Evolutionary conservation across 1,284 basidiomycete species (phyloP).

Genomic region (Fomitopsis pinicola): DNA sequence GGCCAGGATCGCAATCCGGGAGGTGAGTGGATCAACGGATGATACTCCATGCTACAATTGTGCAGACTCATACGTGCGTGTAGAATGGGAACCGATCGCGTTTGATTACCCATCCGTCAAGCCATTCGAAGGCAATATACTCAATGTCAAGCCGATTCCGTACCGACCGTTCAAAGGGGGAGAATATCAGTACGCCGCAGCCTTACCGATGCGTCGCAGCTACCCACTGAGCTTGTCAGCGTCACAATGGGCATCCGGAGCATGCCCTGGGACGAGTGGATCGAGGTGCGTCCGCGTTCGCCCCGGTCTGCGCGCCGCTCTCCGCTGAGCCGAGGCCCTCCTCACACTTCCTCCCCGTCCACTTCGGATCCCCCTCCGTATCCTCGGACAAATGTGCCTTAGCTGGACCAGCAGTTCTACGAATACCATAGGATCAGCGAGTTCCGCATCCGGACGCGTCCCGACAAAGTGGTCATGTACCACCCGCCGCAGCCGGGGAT

Average conservation of each 20-base stretch:
- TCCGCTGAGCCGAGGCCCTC: neutral
- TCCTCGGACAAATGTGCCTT: neutral
- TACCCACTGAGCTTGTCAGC: constrained; percentile 28
- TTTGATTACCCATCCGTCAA: constrained; percentile 52
- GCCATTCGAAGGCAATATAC: constrained; percentile 35
- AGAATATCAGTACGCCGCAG: constrained; percentile 49
- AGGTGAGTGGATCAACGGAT: neutral
- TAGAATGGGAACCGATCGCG: constrained; percentile 23
- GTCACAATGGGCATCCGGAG: constrained; percentile 69
- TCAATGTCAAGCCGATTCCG: constrained; percentile 47
- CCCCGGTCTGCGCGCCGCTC: constrained; percentile 1
- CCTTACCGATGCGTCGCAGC: neutral
- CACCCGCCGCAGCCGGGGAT: constrained; percentile 30
- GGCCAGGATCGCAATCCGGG: constrained; percentile 4
- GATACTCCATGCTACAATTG: neutral
- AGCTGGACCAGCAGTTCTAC: constrained; percentile 55
- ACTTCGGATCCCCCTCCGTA: neutral
- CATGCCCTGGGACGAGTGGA: constrained; percentile 68
- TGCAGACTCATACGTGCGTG: too few relatives aligned
- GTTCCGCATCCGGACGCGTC: constrained; percentile 48
- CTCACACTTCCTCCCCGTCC: neutral
- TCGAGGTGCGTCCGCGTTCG: constrained; percentile 40
- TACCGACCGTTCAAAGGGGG: constrained; percentile 65
- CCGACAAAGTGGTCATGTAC: constrained; percentile 44
- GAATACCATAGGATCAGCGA: constrained; percentile 50